Evolutionary conservation across 2,329 filamentous ascomycete genomes (phyloP).

Genomic region (Fusarium piperis): DNA sequence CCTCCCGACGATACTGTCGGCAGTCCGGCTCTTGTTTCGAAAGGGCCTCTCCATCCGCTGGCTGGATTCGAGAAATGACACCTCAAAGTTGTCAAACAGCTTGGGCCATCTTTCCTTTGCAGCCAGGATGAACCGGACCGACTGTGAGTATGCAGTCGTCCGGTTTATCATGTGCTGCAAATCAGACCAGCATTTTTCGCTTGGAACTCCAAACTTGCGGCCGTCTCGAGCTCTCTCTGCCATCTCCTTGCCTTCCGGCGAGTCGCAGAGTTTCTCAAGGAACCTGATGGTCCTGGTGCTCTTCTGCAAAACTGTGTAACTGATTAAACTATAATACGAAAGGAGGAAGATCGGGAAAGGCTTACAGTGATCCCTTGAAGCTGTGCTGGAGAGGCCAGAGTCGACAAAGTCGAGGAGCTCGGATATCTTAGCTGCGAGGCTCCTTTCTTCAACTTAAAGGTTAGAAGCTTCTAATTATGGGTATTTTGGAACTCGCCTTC

Average conservation of each 20-base stretch:
- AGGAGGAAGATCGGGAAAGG: no score
- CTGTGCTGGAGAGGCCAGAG: background rate
- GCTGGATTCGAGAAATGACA: conserved; percentile 38
- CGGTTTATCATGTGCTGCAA: conserved; percentile 35
- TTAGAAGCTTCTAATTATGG: background rate
- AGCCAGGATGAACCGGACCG: conserved; percentile 20
- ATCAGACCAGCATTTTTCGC: conserved; percentile 30
- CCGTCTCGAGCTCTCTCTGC: conserved; percentile 2
- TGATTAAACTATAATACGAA: no score
- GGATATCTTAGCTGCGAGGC: background rate
- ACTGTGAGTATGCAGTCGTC: conserved; percentile 26
- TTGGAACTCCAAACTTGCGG: conserved; percentile 6
- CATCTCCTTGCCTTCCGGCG: background rate
- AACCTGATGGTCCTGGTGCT: background rate
- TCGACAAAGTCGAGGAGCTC: background rate
- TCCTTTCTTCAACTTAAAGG: background rate
- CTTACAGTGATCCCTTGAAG: background rate
- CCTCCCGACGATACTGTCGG: conserved; percentile 4
- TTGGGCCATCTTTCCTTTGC: conserved; percentile 36
- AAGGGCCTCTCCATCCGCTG: background rate
- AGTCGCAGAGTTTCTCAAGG: background rate
- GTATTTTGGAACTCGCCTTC: background rate
- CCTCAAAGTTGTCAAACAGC: conserved; percentile 42
- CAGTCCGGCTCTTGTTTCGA: conserved; percentile 19
- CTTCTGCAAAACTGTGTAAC: background rate